Base-by-base conservation (phyloP, 2,329 filamentous ascomycete genomes). In the Sporothrix sp. region DNA sequence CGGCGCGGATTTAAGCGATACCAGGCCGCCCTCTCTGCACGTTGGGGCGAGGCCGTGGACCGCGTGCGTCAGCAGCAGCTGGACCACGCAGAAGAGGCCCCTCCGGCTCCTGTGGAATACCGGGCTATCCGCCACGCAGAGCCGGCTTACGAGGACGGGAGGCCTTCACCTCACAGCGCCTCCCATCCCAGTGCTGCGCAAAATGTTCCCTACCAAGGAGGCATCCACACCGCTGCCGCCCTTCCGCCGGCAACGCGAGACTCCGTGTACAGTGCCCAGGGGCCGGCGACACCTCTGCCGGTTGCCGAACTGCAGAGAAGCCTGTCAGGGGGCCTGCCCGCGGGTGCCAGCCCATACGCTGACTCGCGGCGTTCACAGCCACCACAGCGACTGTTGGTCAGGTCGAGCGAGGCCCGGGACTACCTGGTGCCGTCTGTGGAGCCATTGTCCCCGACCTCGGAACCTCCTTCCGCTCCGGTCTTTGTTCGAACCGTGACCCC, bases 1-100 rank as follows among this genome's bases (percentile, higher is more conserved):
- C 48, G 56, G 3, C 64, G 70, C 30, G 71, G 71, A 2, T 74
- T 75, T 53, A 68, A 68, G 56, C 64, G 72, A 55, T 74, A 74
- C 48, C 65, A 69, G 53, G 71, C 62, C 9, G 61, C 59, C 14
- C 59, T 59, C 7, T 52, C 56, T 43, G 57, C 60, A 7, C 56
- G 57, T 11, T 67, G 64, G 65, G 58, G 62, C 36, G 57, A 65
- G 32, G 64, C 65, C 6, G 51, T 61, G 32, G 60, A 59, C 33
- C 61, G 64, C 1, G 57, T 58, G 43, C 59, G 58, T 21, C 52
- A 32, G 0, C 51, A 52, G n/a, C n/a, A n/a, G n/a, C n/a, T n/a
- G 13, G 50, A 36, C 28, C 33, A 40, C 1, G 39, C 45, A 18
- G 30, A 13, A 10, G 36, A 44, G 13, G 16, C 53, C 3, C 14